Conservation (phyloP, 805 yeast genomes). For the Kuraishia cidri region DNA sequence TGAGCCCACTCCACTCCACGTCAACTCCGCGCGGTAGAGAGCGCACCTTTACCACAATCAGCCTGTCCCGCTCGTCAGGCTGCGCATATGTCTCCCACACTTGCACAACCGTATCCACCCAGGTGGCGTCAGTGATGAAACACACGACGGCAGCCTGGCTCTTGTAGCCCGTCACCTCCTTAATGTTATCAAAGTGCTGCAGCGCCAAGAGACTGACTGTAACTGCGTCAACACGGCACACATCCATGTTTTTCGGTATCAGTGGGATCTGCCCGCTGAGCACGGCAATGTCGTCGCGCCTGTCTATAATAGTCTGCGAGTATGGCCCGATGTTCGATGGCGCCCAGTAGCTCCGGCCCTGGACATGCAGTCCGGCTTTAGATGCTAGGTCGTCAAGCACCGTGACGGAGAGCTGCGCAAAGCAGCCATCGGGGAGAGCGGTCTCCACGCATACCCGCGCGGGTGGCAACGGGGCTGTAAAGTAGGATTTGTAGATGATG, state of each 20-base stretch:
- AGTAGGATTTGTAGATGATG: conserved; percentile 43
- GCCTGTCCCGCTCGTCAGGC: conserved; percentile 6
- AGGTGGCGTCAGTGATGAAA: conserved; percentile 30
- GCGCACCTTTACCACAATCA: conserved; percentile 38
- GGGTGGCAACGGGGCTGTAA: conserved; percentile 67
- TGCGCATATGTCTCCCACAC: conserved; percentile 38
- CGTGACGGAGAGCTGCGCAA: conserved; percentile 54
- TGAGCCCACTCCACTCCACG: conserved; percentile 71
- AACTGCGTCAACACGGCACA: conserved; percentile 20
- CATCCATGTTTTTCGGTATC: conserved; percentile 59
- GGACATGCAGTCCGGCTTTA: conserved; percentile 78
- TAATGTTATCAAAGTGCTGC: conserved; percentile 66
- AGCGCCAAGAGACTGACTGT: conserved; percentile 47
- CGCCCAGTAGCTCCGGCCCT: conserved; percentile 95
- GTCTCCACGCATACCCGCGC: conserved; percentile 81
- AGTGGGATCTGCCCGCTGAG: conserved; percentile 92
- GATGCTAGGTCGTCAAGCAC: conserved; percentile 22
- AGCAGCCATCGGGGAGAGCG: conserved; percentile 22
- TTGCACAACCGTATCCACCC: conserved; percentile 20
- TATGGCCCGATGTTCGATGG: conserved; percentile 98
- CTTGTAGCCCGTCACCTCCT: conserved; percentile 37
- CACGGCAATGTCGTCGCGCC: conserved; percentile 37
- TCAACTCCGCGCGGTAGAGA: conserved; percentile 54
- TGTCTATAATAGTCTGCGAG: conserved; percentile 68
- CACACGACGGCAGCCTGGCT: conserved; percentile 43